Base-by-base conservation (phyloP, 2,329 filamentous ascomycete genomes). In the Hypocreales sp. region DNA sequence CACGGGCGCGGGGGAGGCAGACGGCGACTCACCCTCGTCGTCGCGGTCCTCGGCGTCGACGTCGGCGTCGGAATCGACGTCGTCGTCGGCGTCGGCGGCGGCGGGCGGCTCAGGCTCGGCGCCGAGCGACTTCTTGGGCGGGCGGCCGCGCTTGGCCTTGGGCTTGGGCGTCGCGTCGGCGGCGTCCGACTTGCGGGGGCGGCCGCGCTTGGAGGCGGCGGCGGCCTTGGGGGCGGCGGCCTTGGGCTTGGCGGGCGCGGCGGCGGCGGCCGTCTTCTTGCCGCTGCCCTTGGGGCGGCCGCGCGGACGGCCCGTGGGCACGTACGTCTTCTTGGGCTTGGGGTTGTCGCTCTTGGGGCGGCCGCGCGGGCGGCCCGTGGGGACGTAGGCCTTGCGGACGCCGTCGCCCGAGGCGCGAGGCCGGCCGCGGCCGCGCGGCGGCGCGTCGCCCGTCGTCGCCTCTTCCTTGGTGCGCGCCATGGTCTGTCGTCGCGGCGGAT, bases 211-310 rank as follows among this genome's bases (percentile, higher is more conserved):
- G 40, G 30, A 22, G 10, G 24, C 25, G 23, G 30, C 27, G 14
- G 22, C 20, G 39, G 14, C 30, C 38, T 27, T 28, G 15, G 26
- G 20, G 8, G 12, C 5, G 4, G 11, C n/a, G 14, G 15, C 15
- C 18, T 13, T 14, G 8, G 22, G 19, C 18, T 17, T 28, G 29
- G 15, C 16, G 4, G 16, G 15, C n/a, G 20, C 20, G 9, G 11
- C 16, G 8, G 25, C 12, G 2, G 13, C 14, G 27, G 29, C 25
- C 29, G 32, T 34, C 35, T 50, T 51, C 32, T 46, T 46, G 32
- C 40, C 47, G 33, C 44, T 50, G 37, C 60, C 60, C 31, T 53
- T 53, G 21, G 61, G 61, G 8, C 60, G 56, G 16, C 60, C 60
- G n/a, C 61, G 57, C 22, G 57, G 57, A n/a, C 55, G 51, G 18